phyloP scores from a whole-genome alignment of 352 stramenopile genomes.

The Phytopythium oedochilum region DNA sequence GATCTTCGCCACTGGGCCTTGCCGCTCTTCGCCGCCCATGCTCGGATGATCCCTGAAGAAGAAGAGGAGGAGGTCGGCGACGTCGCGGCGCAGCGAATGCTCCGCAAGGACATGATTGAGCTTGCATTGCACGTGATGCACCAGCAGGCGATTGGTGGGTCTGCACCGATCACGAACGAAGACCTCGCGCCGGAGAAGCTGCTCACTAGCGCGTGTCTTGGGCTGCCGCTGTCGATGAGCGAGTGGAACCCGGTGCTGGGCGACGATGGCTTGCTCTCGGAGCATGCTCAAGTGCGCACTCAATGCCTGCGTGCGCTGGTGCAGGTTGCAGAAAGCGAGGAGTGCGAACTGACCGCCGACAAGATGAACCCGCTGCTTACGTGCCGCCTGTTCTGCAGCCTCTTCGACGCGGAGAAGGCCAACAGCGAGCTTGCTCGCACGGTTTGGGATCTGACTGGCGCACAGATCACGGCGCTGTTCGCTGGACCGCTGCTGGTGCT shows the following conservation, averaged over 20 bases:
- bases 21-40: slow-evolving; percentile 73
- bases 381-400: slow-evolving; percentile 55
- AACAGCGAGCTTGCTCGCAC: slow-evolving; percentile 55
- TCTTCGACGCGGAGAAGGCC: slow-evolving; percentile 58
- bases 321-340: slow-evolving; percentile 51
- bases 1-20: slow-evolving; percentile 61
- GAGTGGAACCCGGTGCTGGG: slow-evolving; percentile 75
- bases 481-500: slow-evolving; percentile 60
- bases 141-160: slow-evolving; percentile 41
- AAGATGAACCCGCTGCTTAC: slow-evolving; percentile 48
- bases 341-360: slow-evolving; percentile 28
- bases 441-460: slow-evolving; percentile 57
- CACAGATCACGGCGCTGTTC: slow-evolving; percentile 51
- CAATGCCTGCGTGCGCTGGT: slow-evolving; percentile 60
- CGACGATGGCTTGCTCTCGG: slow-evolving; percentile 63
- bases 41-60: slow-evolving; percentile 83
- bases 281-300: slow-evolving; percentile 42
- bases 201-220: slow-evolving; percentile 52
- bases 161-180: slow-evolving; percentile 56
- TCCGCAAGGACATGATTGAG: slow-evolving; percentile 75
- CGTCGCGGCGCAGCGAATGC: slow-evolving; percentile 59
- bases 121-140: slow-evolving; percentile 58
- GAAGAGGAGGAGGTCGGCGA: slow-evolving; percentile 88
- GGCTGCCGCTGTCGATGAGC: slow-evolving; percentile 38
- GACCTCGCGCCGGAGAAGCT: slow-evolving; percentile 52